phyloP scores from a whole-genome alignment of 1,139 yeast species.

The Suhomyces choctaworum region DNA sequence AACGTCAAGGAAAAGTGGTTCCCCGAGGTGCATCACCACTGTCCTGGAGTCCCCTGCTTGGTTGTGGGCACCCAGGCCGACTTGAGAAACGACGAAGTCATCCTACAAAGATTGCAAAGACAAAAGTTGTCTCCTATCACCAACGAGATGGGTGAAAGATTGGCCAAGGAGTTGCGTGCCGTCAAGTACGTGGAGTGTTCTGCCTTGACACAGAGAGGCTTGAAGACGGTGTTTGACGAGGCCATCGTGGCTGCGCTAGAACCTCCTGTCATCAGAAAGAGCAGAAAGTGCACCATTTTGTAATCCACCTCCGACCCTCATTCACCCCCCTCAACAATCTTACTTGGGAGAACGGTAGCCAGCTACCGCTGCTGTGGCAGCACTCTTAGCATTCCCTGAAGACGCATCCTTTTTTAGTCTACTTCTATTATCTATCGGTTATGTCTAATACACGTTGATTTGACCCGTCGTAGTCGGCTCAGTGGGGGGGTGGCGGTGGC shows the following conservation, averaged over 20 bases:
- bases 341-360: conserved; percentile 2
- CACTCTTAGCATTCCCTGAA: conserved; percentile 8
- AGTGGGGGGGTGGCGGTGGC: too few species aligned
- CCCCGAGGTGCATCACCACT: conserved; percentile 97
- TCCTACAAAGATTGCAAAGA: conserved; percentile 83
- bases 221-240: conserved; percentile 94
- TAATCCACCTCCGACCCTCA: conserved; percentile 7
- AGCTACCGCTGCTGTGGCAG: conserved; percentile 5
- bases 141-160: conserved; percentile 84
- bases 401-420: conserved; percentile 6
- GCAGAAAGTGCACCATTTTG: conserved; percentile 66
- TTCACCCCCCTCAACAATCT: background rate
- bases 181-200: conserved; percentile 97
- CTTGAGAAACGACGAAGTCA: conserved; percentile 88
- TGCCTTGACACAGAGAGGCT: conserved; percentile 95
- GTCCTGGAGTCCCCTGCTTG: conserved; percentile 95
- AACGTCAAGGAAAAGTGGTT: conserved; percentile 98
- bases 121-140: conserved; percentile 88
- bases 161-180: conserved; percentile 91
- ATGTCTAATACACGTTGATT: conserved; percentile 12
- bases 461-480: too few species aligned
- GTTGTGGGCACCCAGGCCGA: conserved; percentile 97
- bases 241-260: conserved; percentile 95
- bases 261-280: conserved; percentile 84
- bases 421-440: conserved; percentile 9